Conservation (phyloP, 768 basidiomycete species). For the Coprinopsis cinerea region DNA sequence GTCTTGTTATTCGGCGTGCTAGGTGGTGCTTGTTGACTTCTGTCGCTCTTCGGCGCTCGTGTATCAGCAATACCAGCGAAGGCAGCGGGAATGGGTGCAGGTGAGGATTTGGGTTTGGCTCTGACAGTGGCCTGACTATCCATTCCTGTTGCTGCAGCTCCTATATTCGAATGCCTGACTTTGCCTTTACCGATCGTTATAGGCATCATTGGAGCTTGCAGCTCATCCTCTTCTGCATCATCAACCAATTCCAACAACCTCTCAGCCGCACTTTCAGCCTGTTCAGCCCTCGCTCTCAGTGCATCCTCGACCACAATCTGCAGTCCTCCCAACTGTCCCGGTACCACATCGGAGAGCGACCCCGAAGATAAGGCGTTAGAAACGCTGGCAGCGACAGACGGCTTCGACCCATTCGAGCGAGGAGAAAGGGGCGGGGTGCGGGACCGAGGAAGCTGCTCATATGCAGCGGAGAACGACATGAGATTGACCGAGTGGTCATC, state of each 20-base stretch:
- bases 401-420: conserved; percentile 51
- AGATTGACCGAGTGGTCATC: conserved; percentile 53
- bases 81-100: conserved; percentile 28
- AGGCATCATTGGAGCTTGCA: conserved; percentile 34
- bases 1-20: conserved; percentile 62
- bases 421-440: conserved; percentile 38
- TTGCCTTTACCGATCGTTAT: not conserved
- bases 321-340: not conserved
- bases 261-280: conserved; percentile 91
- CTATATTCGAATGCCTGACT: conserved; percentile 33
- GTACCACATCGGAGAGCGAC: conserved; percentile 28
- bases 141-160: too few species aligned
- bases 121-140: conserved; percentile 29
- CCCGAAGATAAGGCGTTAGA: conserved; percentile 61
- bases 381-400: conserved; percentile 37
- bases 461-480: conserved; percentile 70
- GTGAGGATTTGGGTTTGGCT: conserved; percentile 35
- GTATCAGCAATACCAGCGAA: too few species aligned
- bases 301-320: conserved; percentile 66
- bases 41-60: too few species aligned
- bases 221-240: conserved; percentile 31
- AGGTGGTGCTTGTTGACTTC: too few species aligned
- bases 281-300: conserved; percentile 79
- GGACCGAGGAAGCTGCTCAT: conserved; percentile 41
- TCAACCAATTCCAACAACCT: conserved; percentile 83